Conservation (phyloP, 2,329 filamentous ascomycete species). For the Fusarium compactum region DNA sequence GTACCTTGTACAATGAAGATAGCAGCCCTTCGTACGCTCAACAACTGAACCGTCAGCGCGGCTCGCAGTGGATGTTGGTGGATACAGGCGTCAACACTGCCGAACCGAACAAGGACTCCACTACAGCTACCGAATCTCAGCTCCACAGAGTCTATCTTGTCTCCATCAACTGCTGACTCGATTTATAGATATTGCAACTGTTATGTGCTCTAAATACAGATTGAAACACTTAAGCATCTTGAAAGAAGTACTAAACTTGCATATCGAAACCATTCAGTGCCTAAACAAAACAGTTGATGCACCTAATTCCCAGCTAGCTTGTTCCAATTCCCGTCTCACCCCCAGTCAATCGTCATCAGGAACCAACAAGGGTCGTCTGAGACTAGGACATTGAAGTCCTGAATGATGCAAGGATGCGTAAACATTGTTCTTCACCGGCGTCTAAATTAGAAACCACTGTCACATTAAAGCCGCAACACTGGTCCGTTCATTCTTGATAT, state of each 20-base stretch:
- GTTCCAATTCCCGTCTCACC: constrained; percentile 8
- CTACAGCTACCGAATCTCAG: background rate
- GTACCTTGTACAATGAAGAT: background rate
- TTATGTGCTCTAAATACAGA: background rate
- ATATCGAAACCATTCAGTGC: background rate
- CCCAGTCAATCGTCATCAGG: constrained; percentile 25
- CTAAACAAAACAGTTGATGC: background rate
- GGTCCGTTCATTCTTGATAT: constrained; percentile 17
- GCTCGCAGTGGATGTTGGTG: constrained; percentile 40
- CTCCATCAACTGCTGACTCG: background rate
- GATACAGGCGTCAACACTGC: constrained; percentile 31
- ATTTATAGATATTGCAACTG: no score
- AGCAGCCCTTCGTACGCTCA: background rate
- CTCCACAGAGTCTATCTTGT: background rate
- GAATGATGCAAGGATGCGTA: constrained; percentile 23
- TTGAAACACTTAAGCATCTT: background rate
- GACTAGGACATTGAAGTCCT: constrained; percentile 43
- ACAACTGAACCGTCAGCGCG: constrained; percentile 24
- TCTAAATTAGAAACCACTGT: constrained; percentile 3
- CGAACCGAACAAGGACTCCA: constrained; percentile 15
- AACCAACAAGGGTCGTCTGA: constrained; percentile 34
- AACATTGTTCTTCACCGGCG: constrained; percentile 21
- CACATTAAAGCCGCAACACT: constrained; percentile 31
- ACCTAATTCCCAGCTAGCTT: background rate
- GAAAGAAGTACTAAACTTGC: background rate